These are phyloP conservation scores for Sanghuangporus weigelae DNA, from an alignment of 1,284 basidiomycete species.

Conservation along the genomic window DNA sequence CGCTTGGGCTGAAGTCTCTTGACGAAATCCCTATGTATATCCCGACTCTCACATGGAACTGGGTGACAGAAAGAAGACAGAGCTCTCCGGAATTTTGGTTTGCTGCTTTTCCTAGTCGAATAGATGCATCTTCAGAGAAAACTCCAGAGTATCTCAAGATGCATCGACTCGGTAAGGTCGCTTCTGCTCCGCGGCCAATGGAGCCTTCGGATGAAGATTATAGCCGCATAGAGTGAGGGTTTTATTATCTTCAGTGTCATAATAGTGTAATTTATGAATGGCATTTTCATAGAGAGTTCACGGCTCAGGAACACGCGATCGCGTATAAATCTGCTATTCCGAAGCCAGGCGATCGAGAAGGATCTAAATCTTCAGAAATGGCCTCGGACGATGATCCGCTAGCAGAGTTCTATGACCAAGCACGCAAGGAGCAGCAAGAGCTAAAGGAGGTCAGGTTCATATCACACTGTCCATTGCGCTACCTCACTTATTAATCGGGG, in stretches of 20 bases:
- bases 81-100: constrained; percentile 37
- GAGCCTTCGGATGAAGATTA: neutral
- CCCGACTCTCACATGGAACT: constrained; percentile 57
- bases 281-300: constrained; percentile 7
- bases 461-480: neutral
- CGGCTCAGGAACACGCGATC: neutral
- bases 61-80: constrained; percentile 36
- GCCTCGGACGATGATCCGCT: constrained; percentile 42
- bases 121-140: constrained; percentile 34
- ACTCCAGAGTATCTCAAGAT: neutral
- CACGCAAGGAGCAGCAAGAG: constrained; percentile 41
- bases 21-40: constrained; percentile 55
- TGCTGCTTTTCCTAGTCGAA: constrained; percentile 41
- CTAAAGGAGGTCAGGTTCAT: constrained; percentile 29
- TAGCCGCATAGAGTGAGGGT: constrained; percentile 19
- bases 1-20: constrained; percentile 40
- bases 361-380: neutral
- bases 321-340: neutral
- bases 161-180: constrained; percentile 3
- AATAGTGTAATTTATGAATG: too few species aligned
- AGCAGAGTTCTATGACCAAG: constrained; percentile 54
- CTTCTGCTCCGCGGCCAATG: constrained; percentile 19
- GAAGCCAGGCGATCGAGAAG: neutral
- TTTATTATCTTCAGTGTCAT: neutral
- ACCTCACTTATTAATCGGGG: neutral